Base-by-base conservation (phyloP, 257 asterid genomes). In the Solanum lycopersicoides region DNA sequence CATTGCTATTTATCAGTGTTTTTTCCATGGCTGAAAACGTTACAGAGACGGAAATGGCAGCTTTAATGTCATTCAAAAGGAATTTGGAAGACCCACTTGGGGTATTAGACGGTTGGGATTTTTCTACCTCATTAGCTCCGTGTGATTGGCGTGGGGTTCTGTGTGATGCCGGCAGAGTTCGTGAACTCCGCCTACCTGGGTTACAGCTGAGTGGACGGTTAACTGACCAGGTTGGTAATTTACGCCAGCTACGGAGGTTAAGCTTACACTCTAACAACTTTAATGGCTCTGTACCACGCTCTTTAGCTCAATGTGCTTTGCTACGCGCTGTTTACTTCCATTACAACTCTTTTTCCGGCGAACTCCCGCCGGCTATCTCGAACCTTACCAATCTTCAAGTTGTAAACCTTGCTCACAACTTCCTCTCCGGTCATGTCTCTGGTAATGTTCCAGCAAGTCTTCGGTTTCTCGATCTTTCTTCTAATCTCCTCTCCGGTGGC, bases 131-230 rank as follows among this genome's bases (percentile, higher is more conserved):
- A 9, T 84, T 89, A 6, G 94, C 98, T 39, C 98, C 98, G 6
- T 94, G 98, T 89, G 95, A 94, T 90, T 94, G 98, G 98, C 92
- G 92, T 44, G 98, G 98, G 16, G 91, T 94, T 15, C 83, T 83
- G 3, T 94, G 98, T 86, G 44, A 86, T 63, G 15, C 75, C 34
- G 87, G 89, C 23, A 91, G 89, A 37, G 98, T 94, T 21, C 92
- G 86, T 28, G 95, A 93, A 89, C 93, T 94, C 83, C 94, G 94
- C 8, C 90, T 94, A 25, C 94, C 96, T 11, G 90, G 88, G 12
- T 92, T 93, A n/a, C 93, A 86, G 86, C 93, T 94, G 83, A 63
- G 85, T 75, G 98, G 98, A 21, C 20, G 59, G 23, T 91, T 94
- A 34, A 88, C 92, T 16, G 90, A 92, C 13, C 90, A 90, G 66